Evolutionary conservation across 2,329 filamentous ascomycete genomes (phyloP).

Genomic region (Ophiostoma australiae): DNA sequence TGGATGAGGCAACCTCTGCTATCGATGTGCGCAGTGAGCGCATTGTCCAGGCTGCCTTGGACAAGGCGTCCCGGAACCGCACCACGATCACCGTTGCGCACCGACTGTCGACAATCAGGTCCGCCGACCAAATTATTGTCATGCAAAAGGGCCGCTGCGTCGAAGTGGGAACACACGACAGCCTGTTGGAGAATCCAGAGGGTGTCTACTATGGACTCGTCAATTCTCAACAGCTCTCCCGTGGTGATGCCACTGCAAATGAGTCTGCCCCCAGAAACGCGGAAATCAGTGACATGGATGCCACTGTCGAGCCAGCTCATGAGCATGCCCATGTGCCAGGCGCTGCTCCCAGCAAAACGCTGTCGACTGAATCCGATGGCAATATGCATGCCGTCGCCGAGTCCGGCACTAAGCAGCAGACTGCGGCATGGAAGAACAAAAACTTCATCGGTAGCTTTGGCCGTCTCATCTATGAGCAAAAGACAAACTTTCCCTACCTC

Average conservation of each 20-base stretch:
- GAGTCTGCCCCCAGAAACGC: background rate
- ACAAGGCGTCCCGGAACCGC: slow-evolving; percentile 57
- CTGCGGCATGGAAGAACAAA: background rate
- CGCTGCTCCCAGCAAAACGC: background rate
- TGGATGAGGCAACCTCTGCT: slow-evolving; percentile 66
- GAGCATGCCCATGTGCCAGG: background rate
- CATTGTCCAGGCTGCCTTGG: slow-evolving; percentile 59
- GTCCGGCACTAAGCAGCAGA: background rate
- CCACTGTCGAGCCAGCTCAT: background rate
- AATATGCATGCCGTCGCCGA: background rate
- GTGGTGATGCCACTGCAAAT: background rate
- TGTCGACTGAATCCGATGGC: background rate
- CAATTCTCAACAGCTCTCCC: background rate
- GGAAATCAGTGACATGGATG: slow-evolving; percentile 2
- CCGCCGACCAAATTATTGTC: slow-evolving; percentile 74
- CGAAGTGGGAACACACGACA: slow-evolving; percentile 70
- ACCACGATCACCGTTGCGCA: slow-evolving; percentile 91
- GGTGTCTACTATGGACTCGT: slow-evolving; percentile 36
- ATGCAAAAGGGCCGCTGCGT: slow-evolving; percentile 63
- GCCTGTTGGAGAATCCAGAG: slow-evolving; percentile 53
- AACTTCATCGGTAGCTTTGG: background rate
- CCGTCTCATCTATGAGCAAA: background rate
- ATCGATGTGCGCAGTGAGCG: slow-evolving; percentile 63
- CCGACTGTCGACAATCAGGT: slow-evolving; percentile 65
- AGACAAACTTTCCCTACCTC: background rate